A percentile compares a stretch with the other conserved stretches of the same genome.
Evolutionary conservation across 2,329 filamentous ascomycete genomes (phyloP).

Genomic region (Aspergillus jensenii): DNA sequence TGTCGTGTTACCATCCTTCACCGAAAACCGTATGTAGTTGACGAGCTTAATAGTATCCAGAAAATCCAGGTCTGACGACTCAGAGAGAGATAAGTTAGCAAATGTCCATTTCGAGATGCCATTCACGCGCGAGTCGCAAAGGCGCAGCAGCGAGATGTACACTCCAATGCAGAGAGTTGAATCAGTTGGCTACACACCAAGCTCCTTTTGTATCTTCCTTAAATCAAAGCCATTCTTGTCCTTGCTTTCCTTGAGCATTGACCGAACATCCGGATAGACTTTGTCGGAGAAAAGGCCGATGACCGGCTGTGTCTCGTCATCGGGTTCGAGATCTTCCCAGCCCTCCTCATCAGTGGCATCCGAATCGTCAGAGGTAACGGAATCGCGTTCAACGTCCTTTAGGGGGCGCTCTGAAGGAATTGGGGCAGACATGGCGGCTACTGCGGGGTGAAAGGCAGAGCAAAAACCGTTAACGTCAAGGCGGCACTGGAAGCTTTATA

Average conservation of each 20-base stretch:
- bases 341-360: slow-evolving; percentile 53
- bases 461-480: background rate
- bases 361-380: slow-evolving; percentile 41
- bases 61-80: slow-evolving; percentile 63
- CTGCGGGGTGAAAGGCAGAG: background rate
- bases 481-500: background rate
- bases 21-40: slow-evolving; percentile 61
- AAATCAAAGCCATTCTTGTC: slow-evolving; percentile 68
- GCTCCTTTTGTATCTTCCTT: slow-evolving; percentile 54
- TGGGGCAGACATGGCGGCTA: slow-evolving; percentile 30
- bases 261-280: slow-evolving; percentile 62
- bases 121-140: slow-evolving; percentile 10
- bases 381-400: slow-evolving; percentile 26
- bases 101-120: background rate
- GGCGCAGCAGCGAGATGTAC: slow-evolving; percentile 11
- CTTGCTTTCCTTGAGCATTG: slow-evolving; percentile 70
- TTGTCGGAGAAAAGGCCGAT: slow-evolving; percentile 68
- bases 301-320: slow-evolving; percentile 62
- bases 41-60: slow-evolving; percentile 72
- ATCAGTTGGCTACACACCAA: slow-evolving; percentile 41
- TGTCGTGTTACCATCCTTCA: slow-evolving; percentile 44
- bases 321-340: slow-evolving; percentile 62
- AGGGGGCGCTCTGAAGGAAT: slow-evolving; percentile 19
- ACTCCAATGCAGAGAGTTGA: slow-evolving; percentile 5
- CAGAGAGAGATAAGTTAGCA: slow-evolving; percentile 19